Base-by-base conservation (phyloP, 352 stramenopile genomes). In the Phytophthora idaei region DNA sequence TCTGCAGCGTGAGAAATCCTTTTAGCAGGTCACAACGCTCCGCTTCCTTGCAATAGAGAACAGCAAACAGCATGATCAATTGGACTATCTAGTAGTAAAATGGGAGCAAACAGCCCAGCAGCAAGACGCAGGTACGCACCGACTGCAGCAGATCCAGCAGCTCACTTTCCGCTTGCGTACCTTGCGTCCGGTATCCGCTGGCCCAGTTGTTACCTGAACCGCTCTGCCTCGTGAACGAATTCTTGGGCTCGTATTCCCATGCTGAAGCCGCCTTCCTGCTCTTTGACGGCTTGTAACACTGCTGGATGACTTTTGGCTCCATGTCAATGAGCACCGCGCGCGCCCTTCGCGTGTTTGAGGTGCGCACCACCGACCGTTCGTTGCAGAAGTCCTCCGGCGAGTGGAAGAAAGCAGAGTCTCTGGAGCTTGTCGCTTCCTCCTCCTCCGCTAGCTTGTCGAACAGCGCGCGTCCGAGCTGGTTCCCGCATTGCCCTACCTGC, bases 131-230 rank as follows among this genome's bases (percentile, higher is more conserved):
- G 21, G 21, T 36, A 57, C 62, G 32, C 39, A 89, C 78, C 52
- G 73, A 74, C 31, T 78, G 77, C 1, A 95, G 34, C 17, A 90
- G 56, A 14, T 91, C 84, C 11, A 84, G 50, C 34, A 90, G 53
- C 28, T 71, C 80, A 29, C 73, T 67, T 32, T 80, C 67, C 36
- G 67, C 71, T 57, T 80, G 62, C 1, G 67, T 58, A 25, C 82
- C 85, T 52, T 92, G 82, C 3, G 63, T 73, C 27, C 27, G 65
- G 69, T 90, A 95, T 9, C 87, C 87, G 37, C 78, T 71, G 28
- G 87, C 85, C 85, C 85, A 95, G 61, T 95, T 95, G 71, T 95
- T 95, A 39, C 87, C 83, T 25, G 84, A 87, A 5, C 82, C 82
- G 48, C 81, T 89, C 28, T 92, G 81, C 48, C 81, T 71, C 37